Conservation (phyloP, 768 basidiomycete genomes). For the Pulveroboletus ravenelii region DNA sequence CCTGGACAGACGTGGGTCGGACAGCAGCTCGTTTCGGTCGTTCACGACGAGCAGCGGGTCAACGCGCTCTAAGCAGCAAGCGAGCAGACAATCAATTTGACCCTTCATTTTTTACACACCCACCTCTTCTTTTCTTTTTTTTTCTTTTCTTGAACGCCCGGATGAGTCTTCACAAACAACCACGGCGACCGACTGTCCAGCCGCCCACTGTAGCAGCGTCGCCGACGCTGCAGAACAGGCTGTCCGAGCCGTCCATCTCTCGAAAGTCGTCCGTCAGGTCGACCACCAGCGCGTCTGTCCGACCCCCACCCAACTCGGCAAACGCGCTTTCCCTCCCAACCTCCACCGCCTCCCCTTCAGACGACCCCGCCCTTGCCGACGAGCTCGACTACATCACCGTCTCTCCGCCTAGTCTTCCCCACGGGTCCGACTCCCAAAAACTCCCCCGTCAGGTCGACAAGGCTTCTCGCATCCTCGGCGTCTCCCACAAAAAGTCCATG, state of each 20-base stretch:
- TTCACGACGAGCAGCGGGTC: constrained; percentile 28
- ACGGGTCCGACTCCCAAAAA: constrained; percentile 31
- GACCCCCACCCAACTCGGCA: constrained; percentile 1
- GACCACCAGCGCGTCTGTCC: background rate
- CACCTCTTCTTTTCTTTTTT: too few relatives aligned
- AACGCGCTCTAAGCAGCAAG: background rate
- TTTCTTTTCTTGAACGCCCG: background rate
- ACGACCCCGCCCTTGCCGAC: constrained; percentile 46
- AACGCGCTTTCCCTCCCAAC: constrained; percentile 11
- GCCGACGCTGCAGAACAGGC: constrained; percentile 35
- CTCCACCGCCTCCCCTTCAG: constrained; percentile 11
- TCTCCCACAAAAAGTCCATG: constrained; percentile 72
- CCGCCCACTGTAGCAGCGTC: constrained; percentile 30
- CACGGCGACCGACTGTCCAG: constrained; percentile 19
- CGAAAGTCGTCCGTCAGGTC: constrained; percentile 17
- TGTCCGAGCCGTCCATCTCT: constrained; percentile 46
- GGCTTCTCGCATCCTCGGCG: constrained; percentile 73
- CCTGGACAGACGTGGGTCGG: constrained; percentile 74
- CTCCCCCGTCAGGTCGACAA: constrained; percentile 53
- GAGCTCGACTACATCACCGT: constrained; percentile 73
- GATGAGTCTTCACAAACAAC: constrained; percentile 16
- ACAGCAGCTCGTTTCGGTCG: constrained; percentile 59
- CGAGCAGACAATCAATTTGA: background rate
- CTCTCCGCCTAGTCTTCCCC: constrained; percentile 11
- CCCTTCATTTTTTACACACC: background rate